Conservation (phyloP, 169 alveolate species). For the Cryptosporidium muris region DNA sequence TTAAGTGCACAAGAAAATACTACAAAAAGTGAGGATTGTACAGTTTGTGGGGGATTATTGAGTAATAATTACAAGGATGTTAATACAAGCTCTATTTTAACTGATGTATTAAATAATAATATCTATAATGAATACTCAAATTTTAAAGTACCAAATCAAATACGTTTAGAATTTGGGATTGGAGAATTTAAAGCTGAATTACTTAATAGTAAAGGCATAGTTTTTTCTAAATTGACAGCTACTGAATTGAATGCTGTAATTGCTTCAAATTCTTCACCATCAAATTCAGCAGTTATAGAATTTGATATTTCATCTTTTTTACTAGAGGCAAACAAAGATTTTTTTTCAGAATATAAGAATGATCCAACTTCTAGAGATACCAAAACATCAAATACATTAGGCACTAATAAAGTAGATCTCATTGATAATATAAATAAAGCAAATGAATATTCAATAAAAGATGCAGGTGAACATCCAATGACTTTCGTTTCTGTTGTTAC, state of each 20-base stretch:
- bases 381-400: neutral
- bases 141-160: neutral
- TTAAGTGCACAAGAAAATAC: too few species aligned
- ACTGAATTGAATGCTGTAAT: slow-evolving; percentile 42
- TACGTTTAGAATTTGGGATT: slow-evolving; percentile 36
- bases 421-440: neutral
- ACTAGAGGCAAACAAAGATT: slow-evolving; percentile 29
- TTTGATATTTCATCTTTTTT: slow-evolving; percentile 37
- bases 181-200: slow-evolving; percentile 40
- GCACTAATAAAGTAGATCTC: neutral
- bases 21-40: too few species aligned
- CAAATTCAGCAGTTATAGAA: slow-evolving; percentile 36
- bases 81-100: too few species aligned
- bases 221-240: slow-evolving; percentile 34
- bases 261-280: slow-evolving; percentile 4
- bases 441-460: neutral
- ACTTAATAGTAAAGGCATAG: slow-evolving; percentile 3
- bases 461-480: slow-evolving; percentile 3
- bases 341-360: neutral
- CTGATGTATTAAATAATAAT: neutral
- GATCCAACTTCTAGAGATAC: neutral
- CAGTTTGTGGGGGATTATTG: too few species aligned
- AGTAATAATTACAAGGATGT: too few species aligned
- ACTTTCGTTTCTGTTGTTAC: slow-evolving; percentile 11
- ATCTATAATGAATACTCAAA: neutral